These are phyloP conservation scores for Cladosporium sphaerospermum DNA, from an alignment of 2,329 filamentous ascomycete genomes.

Conservation along the genomic window DNA sequence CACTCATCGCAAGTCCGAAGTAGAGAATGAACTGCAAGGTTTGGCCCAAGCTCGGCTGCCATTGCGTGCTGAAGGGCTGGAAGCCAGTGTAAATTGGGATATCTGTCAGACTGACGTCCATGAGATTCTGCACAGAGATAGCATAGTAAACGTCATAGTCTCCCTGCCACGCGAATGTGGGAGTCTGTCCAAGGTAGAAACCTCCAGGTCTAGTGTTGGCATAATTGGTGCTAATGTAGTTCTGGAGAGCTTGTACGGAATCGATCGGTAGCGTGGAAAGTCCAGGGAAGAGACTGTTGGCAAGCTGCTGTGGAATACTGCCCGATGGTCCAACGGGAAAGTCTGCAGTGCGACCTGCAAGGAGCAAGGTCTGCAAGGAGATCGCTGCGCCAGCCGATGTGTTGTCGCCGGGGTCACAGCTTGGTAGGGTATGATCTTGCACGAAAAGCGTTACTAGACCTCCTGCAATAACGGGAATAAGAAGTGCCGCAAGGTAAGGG, in stretches of 20 bases:
- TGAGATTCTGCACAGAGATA: slow-evolving; percentile 81
- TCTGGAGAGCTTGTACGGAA: slow-evolving; percentile 54
- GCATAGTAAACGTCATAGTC: slow-evolving; percentile 57
- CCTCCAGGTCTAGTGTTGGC: slow-evolving; percentile 69
- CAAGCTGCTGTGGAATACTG: neutral
- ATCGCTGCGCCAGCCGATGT: slow-evolving; percentile 15
- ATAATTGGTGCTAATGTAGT: slow-evolving; percentile 57
- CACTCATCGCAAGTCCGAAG: slow-evolving; percentile 69
- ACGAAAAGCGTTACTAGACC: slow-evolving; percentile 75
- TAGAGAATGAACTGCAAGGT: slow-evolving; percentile 76
- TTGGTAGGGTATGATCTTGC: slow-evolving; percentile 47
- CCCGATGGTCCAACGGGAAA: slow-evolving; percentile 5
- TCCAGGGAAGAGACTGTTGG: slow-evolving; percentile 18
- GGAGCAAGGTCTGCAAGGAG: slow-evolving; percentile 18
- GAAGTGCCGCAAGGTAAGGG: slow-evolving; percentile 65
- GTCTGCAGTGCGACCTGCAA: slow-evolving; percentile 23
- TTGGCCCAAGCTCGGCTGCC: slow-evolving; percentile 61
- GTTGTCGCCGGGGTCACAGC: slow-evolving; percentile 38
- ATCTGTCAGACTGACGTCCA: slow-evolving; percentile 69
- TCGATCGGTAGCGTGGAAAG: slow-evolving; percentile 33
- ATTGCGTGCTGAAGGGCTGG: slow-evolving; percentile 69
- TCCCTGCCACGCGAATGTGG: slow-evolving; percentile 66
- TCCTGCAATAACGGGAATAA: slow-evolving; percentile 73
- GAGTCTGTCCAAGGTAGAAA: slow-evolving; percentile 62
- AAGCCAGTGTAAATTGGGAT: slow-evolving; percentile 66